Base-by-base conservation (phyloP, 2,329 filamentous ascomycete species). In the Venturia oleaginea region DNA sequence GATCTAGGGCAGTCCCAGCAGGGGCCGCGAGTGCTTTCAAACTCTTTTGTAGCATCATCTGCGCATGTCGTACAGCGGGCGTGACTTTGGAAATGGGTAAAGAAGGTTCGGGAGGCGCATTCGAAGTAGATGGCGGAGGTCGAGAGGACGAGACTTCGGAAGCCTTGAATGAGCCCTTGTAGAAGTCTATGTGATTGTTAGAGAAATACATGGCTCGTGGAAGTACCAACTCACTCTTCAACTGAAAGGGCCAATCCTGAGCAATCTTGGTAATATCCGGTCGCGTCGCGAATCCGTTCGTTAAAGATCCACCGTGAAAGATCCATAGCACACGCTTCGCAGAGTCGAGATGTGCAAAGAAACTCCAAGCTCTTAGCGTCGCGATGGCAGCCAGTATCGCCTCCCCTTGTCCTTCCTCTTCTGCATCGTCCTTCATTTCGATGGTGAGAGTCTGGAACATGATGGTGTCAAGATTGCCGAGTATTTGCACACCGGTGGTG, bases 401-500 rank as follows among this genome's bases (percentile, higher is more conserved):
- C 19, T 62, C 61, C 3, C 38, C 37, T 8, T 43, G 37, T 19
- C 34, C 61, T 6, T 34, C 42, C 24, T 48, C 46, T 5, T 46
- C 30, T 2, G 61, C 46, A 24, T 54, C 61, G 3, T 46, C 34
- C 43, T 60, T 32, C 27, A 8, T 60, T n/a, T 59, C 63, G 15
- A 61, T 46, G 24, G 54, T 22, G 27, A 43, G 43, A 40, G 61
- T 42, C 37, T 40, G 38, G 55, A 63, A 64, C n/a, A 40, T 32
- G 32, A 64, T 51, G 24, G 37, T 42, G 4, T 38, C 32, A 24
- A 42, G 40, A 48, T 67, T 67, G 17, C 66, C 66, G 32, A 73
- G 65, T 22, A 67, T 65, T 59, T 73, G 68, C 57, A 72, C 69
- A 60, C 75, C 74, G 30, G 73, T 74, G 34, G 66, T 69, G 69